Evolutionary conservation across 1,139 yeast species (phyloP).

Genomic region (Yamadazyma membranifaciens): DNA sequence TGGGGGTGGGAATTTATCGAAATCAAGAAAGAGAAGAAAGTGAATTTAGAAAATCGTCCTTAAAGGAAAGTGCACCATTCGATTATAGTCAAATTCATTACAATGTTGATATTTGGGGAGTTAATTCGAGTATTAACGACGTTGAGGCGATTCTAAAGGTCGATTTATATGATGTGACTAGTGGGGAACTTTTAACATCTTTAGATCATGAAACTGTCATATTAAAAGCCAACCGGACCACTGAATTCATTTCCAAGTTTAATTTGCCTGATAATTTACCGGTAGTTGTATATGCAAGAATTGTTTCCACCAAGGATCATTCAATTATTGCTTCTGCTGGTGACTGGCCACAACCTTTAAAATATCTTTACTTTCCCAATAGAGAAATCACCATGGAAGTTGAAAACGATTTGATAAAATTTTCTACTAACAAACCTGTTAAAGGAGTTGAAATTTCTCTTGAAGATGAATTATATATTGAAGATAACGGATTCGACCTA

Average conservation of each 20-base stretch:
- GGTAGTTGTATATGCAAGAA: slow-evolving; percentile 21
- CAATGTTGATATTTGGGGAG: slow-evolving; percentile 44
- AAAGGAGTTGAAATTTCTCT: slow-evolving; percentile 36
- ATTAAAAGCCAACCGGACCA: slow-evolving; percentile 31
- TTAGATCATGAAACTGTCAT: slow-evolving; percentile 18
- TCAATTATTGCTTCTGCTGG: slow-evolving; percentile 29
- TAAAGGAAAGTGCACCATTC: slow-evolving; percentile 21
- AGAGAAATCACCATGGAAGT: slow-evolving; percentile 15
- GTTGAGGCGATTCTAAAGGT: slow-evolving; percentile 24
- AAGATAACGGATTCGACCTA: slow-evolving; percentile 45
- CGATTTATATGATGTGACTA: slow-evolving; percentile 27
- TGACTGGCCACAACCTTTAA: slow-evolving; percentile 58
- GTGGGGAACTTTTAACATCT: slow-evolving; percentile 22
- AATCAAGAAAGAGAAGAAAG: slow-evolving; percentile 17
- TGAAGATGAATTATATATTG: slow-evolving; percentile 20
- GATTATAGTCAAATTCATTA: slow-evolving; percentile 16
- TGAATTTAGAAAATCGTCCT: slow-evolving; percentile 18
- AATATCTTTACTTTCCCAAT: slow-evolving; percentile 33
- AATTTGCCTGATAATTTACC: slow-evolving; percentile 17
- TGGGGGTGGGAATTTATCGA: slow-evolving; percentile 35
- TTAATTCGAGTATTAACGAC: slow-evolving; percentile 25
- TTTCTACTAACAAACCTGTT: slow-evolving; percentile 34
- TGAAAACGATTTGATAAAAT: slow-evolving; percentile 17
- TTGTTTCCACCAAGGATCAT: slow-evolving; percentile 16
- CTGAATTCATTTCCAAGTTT: slow-evolving; percentile 24